A percentile compares a stretch with the other conserved stretches of the same genome.
These are phyloP conservation scores for Syzygium malaccense DNA, from an alignment of 441 rosid species.

Conservation along the genomic window DNA sequence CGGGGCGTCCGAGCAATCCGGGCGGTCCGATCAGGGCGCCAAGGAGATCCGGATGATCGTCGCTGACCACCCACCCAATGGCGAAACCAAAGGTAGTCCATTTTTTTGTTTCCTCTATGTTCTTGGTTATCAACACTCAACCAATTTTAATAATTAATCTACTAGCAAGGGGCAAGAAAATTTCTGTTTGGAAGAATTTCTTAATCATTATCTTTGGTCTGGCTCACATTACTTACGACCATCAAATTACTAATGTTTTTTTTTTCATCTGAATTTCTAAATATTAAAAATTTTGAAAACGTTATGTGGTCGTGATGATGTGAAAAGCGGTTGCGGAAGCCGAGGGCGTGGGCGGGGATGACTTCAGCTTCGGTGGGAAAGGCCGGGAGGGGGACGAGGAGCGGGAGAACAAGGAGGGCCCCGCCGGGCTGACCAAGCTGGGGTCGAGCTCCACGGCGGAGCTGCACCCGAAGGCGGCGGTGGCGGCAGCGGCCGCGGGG, in stretches of 20 bases:
- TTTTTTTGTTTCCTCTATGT: neutral
- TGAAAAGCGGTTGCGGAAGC: conserved; percentile 28
- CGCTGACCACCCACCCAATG: conserved; percentile 67
- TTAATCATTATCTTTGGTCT: neutral
- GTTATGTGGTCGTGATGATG: neutral
- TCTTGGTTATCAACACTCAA: neutral
- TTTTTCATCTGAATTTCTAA: neutral
- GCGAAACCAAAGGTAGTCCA: conserved; percentile 48
- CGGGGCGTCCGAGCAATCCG: conserved; percentile 50
- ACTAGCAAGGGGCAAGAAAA: neutral
- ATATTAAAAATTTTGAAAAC: neutral
- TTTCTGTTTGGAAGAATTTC: neutral
- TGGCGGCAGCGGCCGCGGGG: neutral
- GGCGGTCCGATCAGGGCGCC: conserved; percentile 78
- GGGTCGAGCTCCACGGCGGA: conserved; percentile 62
- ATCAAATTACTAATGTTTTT: neutral
- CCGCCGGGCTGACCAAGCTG: conserved; percentile 45
- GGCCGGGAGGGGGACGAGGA: conserved; percentile 23
- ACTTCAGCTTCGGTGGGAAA: conserved; percentile 32
- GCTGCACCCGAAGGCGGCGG: conserved; percentile 38
- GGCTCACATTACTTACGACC: neutral
- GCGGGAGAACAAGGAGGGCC: conserved; percentile 32
- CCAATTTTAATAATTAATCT: neutral
- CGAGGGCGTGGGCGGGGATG: conserved; percentile 40
- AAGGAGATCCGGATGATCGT: conserved; percentile 94